Evolutionary conservation across 2,329 filamentous ascomycete genomes (phyloP), one percentile per base, ranked within the genome.

Genomic region (Fusarium secorum): DNA sequence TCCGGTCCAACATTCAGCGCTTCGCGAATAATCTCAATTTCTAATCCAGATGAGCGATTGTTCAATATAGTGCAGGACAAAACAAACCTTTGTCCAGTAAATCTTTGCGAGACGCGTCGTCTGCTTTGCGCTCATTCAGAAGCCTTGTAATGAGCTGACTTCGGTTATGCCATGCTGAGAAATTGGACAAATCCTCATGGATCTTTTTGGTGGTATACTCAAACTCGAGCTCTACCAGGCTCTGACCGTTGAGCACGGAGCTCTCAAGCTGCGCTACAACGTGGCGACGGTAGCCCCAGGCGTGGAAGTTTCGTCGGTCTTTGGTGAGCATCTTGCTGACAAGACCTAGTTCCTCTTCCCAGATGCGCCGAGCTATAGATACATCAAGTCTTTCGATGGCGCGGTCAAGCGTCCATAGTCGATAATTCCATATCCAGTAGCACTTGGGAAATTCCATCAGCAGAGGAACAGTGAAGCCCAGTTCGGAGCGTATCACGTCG

Each of bases 401-500:
- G 79, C 93, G 88, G 59, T 91, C 84, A 18, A 99, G 85, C 6
- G 95, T 84, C 95, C 96, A 99, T 48, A 91, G 82, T 32, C 96
- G 91, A 81, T 98, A 95, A 75, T 97, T 97, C 96, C 96, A 99
- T 77, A 99, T 95, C 95, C 96, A 98, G 83, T 99, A 99, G 85
- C 96, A 98, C 80, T 99, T 99, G 11, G 96, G 96, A 72, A 90
- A 95, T 72, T 94, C 89, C 71, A 93, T 87, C 53, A 99, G 87
- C 24, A 99, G 86, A 1, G 93, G 93, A 42, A 98, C 88, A 36
- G 95, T 90, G 77, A 98, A 97, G 51, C 84, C 83, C 36, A 99
- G 85, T 79, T 99, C 96, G 60, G 87, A 84, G 49, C 88, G 87
- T 67, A 98, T 86, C 35, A 91, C 78, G 5, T 89, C 82, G 44